Conservation (phyloP, 805 yeast genomes). For the Wickerhamomyces alni region DNA sequence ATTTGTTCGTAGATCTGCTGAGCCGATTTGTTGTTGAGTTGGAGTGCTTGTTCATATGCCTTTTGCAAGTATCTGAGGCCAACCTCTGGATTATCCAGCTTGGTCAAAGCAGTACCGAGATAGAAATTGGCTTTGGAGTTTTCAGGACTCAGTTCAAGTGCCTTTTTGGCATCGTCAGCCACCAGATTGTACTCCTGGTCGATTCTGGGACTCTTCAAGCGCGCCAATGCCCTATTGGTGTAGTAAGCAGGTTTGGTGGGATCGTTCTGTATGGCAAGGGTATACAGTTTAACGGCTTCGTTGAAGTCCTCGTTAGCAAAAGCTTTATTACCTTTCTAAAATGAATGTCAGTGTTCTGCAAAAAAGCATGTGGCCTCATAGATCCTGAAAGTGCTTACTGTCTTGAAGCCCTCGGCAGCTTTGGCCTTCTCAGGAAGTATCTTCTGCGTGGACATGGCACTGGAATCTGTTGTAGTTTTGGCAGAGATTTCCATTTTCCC, state of each 20-base stretch:
- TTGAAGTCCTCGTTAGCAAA: constrained; percentile 1
- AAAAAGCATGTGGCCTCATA: too few species aligned
- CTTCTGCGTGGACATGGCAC: too few species aligned
- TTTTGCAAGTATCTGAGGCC: constrained; percentile 18
- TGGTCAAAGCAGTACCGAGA: constrained; percentile 21
- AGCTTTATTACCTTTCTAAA: constrained; percentile 2
- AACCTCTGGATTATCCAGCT: constrained; percentile 20
- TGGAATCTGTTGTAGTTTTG: too few species aligned
- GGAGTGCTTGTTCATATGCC: constrained; percentile 25
- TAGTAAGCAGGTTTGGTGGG: constrained; percentile 1
- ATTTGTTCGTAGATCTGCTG: constrained; percentile 18
- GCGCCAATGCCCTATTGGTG: constrained; percentile 2
- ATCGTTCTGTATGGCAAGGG: neutral
- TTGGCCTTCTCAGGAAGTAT: too few species aligned
- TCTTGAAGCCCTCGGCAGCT: too few species aligned
- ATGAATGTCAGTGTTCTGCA: too few species aligned
- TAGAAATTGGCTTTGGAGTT: constrained; percentile 6
- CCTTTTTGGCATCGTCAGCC: constrained; percentile 20
- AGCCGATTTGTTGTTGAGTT: constrained; percentile 21
- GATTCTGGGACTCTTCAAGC: constrained; percentile 6
- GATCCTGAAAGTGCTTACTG: too few species aligned
- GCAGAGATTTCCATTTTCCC: too few species aligned
- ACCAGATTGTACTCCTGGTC: constrained; percentile 19
- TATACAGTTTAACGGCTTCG: constrained; percentile 1
- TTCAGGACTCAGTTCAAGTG: constrained; percentile 19